Base-by-base conservation (phyloP, 495 filamentous ascomycete species). In the Neurospora sp. region DNA sequence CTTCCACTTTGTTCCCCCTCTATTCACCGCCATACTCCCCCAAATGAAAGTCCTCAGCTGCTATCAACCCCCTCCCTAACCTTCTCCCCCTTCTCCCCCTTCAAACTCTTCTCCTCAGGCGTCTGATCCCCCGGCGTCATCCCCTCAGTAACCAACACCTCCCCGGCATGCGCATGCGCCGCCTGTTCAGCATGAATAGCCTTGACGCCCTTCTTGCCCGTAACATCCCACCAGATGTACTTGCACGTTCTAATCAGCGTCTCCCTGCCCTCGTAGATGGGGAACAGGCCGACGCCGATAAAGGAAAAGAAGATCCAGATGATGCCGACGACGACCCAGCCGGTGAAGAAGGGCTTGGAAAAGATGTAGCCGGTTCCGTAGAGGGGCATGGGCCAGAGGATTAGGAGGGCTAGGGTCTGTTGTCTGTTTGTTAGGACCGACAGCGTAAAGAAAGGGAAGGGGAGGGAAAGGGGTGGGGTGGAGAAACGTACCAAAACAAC, bases 331-430 rank as follows among this genome's bases (percentile, higher is more conserved):
- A 87, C 84, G 20, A 97, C 89, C 94, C 94, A 97, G 41, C 94
- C 94, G 3, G 93, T 94, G 83, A 97, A 97, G 85, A 97, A 97
- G 66, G 87, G 86, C 84, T 93, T 94, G 80, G 89, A 92, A 84
- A 97, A 97, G 44, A 97, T 87, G 78, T 98, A 98, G 27, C 88
- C 89, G 8, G 86, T 85, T 9, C 93, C 95, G 79, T 96, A 98
- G 89, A 98, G 89, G 1, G 95, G 95, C 86, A 97, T 96, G 10
- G 95, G 95, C 95, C 95, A 98, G 69, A 97, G 87, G 27, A 98
- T 85, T 3, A 98, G 81, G 71, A 98, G 82, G 9, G 89, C 87
- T 0, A 97, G 73, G 0, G 94, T 94, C 85, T 82, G 48, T 5
- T 31, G 11, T 20, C 3, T 18, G 27, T 66, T 5, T 2, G 71